Percentiles rank a stretch among this genome's conserved stretches.
Conservation (phyloP, 495 filamentous ascomycete species). For the Podospora pseudocomata region DNA sequence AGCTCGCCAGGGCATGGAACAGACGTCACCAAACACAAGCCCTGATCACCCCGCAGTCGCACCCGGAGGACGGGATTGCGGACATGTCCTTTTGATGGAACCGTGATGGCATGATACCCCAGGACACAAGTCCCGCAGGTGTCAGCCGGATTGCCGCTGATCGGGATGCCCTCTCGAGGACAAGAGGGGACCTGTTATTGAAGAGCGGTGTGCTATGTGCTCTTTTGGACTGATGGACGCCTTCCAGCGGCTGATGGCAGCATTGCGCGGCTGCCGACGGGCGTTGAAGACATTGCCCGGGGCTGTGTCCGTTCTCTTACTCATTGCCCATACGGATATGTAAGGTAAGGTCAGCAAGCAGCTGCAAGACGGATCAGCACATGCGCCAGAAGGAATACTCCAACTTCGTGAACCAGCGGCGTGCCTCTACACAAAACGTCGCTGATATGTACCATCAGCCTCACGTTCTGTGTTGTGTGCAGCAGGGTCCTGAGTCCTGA, state of each 20-base stretch:
- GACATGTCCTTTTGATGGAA: slow-evolving; percentile 1
- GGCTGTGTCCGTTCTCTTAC: neutral
- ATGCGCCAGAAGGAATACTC: slow-evolving; percentile 11
- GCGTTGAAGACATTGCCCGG: slow-evolving; percentile 9
- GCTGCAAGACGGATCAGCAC: neutral
- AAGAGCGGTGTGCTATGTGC: slow-evolving; percentile 6
- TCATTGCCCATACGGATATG: slow-evolving; percentile 1
- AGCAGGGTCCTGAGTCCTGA: neutral
- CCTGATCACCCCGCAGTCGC: slow-evolving; percentile 25
- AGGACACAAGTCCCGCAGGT: slow-evolving; percentile 5
- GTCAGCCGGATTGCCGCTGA: slow-evolving; percentile 5
- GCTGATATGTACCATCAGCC: slow-evolving; percentile 20
- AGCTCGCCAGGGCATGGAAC: slow-evolving; percentile 11
- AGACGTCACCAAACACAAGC: slow-evolving; percentile 24
- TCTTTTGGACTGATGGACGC: slow-evolving; percentile 6
- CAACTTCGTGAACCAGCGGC: slow-evolving; percentile 20
- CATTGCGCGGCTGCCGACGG: slow-evolving; percentile 18
- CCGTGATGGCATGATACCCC: neutral
- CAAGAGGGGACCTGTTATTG: neutral
- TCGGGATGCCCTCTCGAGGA: neutral
- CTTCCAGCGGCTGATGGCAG: slow-evolving; percentile 14
- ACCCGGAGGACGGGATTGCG: neutral
- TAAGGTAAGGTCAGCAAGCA: slow-evolving; percentile 7
- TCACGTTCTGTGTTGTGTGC: slow-evolving; percentile 12
- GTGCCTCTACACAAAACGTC: slow-evolving; percentile 13